Evolutionary conservation across 805 yeast genomes (phyloP).

Genomic region (Scheffersomyces ergatensis): DNA sequence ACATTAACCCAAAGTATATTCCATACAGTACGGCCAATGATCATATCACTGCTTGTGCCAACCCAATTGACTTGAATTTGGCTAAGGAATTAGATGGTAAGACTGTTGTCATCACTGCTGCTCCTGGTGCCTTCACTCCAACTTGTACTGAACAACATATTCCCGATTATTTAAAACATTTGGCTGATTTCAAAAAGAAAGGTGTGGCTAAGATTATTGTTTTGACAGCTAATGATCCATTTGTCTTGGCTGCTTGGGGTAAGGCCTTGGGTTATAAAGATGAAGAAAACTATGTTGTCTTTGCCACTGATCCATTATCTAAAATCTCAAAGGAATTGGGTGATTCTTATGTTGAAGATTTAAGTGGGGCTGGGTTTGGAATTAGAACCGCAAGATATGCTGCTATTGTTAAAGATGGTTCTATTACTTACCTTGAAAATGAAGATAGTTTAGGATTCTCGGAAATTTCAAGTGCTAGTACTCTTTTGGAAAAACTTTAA

Average conservation of each 20-base stretch:
- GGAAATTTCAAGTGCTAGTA: slow-evolving; percentile 22
- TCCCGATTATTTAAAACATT: slow-evolving; percentile 36
- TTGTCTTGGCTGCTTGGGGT: slow-evolving; percentile 44
- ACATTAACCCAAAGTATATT: slow-evolving; percentile 35
- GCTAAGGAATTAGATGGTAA: slow-evolving; percentile 37
- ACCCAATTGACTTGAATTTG: slow-evolving; percentile 36
- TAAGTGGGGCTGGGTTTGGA: slow-evolving; percentile 40
- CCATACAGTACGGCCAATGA: slow-evolving; percentile 38
- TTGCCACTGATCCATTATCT: slow-evolving; percentile 39
- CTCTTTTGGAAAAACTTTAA: slow-evolving; percentile 19
- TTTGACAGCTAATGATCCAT: slow-evolving; percentile 42
- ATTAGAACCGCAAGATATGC: slow-evolving; percentile 60
- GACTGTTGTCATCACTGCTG: slow-evolving; percentile 68
- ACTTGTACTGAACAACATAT: slow-evolving; percentile 44
- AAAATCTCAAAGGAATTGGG: slow-evolving; percentile 47
- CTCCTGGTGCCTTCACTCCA: slow-evolving; percentile 86
- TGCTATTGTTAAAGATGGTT: slow-evolving; percentile 54
- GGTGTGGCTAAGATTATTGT: slow-evolving; percentile 31
- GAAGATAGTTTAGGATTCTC: slow-evolving; percentile 24
- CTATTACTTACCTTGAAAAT: slow-evolving; percentile 30
- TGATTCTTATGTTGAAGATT: slow-evolving; percentile 45
- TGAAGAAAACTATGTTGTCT: slow-evolving; percentile 30
- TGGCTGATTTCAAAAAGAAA: slow-evolving; percentile 43
- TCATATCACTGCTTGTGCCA: slow-evolving; percentile 37
- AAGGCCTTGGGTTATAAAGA: slow-evolving; percentile 43